Evolutionary conservation across 1,284 basidiomycete species (phyloP).

Genomic region (Cutaneotrichosporon cutaneum): DNA sequence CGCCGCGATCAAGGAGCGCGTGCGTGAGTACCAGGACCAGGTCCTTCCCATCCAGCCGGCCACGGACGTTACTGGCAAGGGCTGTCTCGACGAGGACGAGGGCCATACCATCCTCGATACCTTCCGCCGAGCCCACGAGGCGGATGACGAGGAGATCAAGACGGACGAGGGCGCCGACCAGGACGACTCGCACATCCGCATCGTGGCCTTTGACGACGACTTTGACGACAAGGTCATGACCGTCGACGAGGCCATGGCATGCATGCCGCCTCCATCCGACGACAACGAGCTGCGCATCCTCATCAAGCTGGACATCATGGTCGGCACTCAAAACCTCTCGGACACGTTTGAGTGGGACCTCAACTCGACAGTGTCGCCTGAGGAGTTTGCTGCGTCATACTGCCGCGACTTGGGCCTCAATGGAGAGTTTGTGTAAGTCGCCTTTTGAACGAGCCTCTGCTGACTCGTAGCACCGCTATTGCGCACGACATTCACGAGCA

Average conservation of each 20-base stretch:
- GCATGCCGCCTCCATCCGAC: constrained; percentile 31
- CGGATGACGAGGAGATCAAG: constrained; percentile 36
- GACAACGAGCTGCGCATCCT: constrained; percentile 82
- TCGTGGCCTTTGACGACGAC: constrained; percentile 31
- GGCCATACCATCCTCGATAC: constrained; percentile 32
- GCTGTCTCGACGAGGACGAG: constrained; percentile 36
- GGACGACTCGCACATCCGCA: constrained; percentile 29
- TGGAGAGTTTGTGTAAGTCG: constrained; percentile 76
- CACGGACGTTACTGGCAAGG: constrained; percentile 17
- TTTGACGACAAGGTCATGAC: constrained; percentile 42
- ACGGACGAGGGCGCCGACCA: constrained; percentile 35
- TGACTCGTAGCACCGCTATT: constrained; percentile 67
- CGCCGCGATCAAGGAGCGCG: constrained; percentile 82
- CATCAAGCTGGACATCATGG: constrained; percentile 94
- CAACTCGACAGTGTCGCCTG: constrained; percentile 73
- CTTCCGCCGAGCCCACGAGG: constrained; percentile 31
- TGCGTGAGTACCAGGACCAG: constrained; percentile 59
- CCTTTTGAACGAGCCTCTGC: no score
- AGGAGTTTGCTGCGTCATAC: constrained; percentile 88
- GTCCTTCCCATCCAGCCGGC: constrained; percentile 34
- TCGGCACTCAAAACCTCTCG: constrained; percentile 87
- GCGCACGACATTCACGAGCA: constrained; percentile 96
- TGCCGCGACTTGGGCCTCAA: constrained; percentile 81
- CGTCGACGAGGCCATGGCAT: constrained; percentile 48
- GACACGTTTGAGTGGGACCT: constrained; percentile 99